These are phyloP conservation scores for Fusarium tuaranense DNA, from an alignment of 2,329 filamentous ascomycete species.

Conservation along the genomic window DNA sequence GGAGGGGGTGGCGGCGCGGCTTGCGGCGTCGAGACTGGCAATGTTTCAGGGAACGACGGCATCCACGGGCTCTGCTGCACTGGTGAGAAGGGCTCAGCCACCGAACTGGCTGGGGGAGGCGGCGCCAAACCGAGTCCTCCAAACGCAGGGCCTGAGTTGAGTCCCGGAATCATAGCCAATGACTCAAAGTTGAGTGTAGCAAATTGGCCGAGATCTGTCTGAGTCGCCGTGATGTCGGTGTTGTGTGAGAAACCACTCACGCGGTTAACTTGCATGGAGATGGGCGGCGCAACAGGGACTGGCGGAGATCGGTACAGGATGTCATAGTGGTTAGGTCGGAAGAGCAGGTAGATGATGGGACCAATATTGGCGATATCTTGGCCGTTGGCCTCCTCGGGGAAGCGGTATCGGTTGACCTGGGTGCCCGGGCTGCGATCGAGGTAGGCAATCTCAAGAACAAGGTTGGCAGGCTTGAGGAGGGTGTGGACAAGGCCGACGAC, in stretches of 20 bases:
- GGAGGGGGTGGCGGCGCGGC: slow-evolving; percentile 42
- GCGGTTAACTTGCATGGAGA: slow-evolving; percentile 65
- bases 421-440: slow-evolving; percentile 86
- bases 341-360: slow-evolving; percentile 69
- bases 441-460: slow-evolving; percentile 90
- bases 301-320: slow-evolving; percentile 77
- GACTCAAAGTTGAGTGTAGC: slow-evolving; percentile 57
- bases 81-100: slow-evolving; percentile 49
- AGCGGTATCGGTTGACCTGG: slow-evolving; percentile 78
- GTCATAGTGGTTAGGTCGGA: slow-evolving; percentile 89
- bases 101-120: slow-evolving; percentile 44
- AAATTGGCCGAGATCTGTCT: slow-evolving; percentile 55
- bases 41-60: slow-evolving; percentile 45
- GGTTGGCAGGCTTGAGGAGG: slow-evolving; percentile 80
- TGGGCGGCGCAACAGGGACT: slow-evolving; percentile 43
- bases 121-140: slow-evolving; percentile 50
- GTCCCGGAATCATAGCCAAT: slow-evolving; percentile 62
- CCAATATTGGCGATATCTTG: slow-evolving; percentile 58
- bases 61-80: slow-evolving; percentile 54
- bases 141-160: slow-evolving; percentile 40
- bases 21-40: slow-evolving; percentile 37
- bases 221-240: slow-evolving; percentile 56
- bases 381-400: slow-evolving; percentile 66
- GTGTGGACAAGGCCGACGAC: slow-evolving; percentile 82
- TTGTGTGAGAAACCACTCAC: slow-evolving; percentile 61